These are phyloP conservation scores for Sanghuangporus weigelae DNA, from an alignment of 1,284 basidiomycete genomes.

Conservation along the genomic window DNA sequence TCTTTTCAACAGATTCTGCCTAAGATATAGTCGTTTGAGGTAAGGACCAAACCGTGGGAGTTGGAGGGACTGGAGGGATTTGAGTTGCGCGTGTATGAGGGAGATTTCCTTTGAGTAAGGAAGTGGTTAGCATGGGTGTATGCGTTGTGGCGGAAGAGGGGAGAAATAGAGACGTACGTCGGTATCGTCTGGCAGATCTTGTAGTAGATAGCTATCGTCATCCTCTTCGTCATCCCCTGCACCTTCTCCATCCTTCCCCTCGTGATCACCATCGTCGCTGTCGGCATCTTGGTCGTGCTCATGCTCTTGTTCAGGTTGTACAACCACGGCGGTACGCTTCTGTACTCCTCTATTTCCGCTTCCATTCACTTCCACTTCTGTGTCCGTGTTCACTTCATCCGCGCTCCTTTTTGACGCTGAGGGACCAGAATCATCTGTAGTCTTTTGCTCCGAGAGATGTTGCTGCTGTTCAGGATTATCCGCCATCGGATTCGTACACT, in stretches of 20 bases:
- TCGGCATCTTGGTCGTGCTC: constrained; percentile 26
- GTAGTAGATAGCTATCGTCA: constrained; percentile 42
- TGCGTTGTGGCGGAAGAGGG: neutral
- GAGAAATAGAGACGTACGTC: constrained; percentile 43
- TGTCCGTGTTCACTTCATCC: neutral
- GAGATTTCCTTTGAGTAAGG: constrained; percentile 69
- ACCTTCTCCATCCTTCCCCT: constrained; percentile 35
- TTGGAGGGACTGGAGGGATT: constrained; percentile 56
- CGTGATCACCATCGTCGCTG: constrained; percentile 35
- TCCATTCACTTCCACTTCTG: neutral
- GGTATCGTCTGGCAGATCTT: constrained; percentile 51
- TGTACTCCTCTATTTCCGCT: neutral
- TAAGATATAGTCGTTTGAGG: constrained; percentile 77
- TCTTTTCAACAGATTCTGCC: constrained; percentile 81
- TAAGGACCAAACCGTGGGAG: constrained; percentile 67
- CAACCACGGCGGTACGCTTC: constrained; percentile 10
- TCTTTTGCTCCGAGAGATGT: neutral
- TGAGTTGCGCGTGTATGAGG: constrained; percentile 80
- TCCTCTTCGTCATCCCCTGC: constrained; percentile 32
- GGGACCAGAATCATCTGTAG: neutral
- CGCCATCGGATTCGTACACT: neutral
- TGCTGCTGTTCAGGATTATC: neutral
- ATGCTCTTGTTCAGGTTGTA: neutral
- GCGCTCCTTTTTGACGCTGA: neutral
- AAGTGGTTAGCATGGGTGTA: neutral